Evolutionary conservation across 108 stramenopile genomes (phyloP), one percentile per base, ranked within the genome.

Genomic region (Pseudonitzschia delicatissima): DNA sequence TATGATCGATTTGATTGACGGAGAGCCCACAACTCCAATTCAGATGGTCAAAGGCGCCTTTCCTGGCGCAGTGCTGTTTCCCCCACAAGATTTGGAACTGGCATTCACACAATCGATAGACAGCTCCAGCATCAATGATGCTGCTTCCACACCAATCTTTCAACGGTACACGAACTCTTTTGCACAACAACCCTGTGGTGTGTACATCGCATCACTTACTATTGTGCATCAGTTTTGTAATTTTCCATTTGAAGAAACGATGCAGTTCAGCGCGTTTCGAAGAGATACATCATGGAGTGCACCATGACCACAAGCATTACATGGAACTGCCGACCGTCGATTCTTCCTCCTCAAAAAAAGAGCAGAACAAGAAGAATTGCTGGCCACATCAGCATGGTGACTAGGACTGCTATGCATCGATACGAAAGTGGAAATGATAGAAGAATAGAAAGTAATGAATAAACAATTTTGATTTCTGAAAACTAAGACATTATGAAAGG

Each of bases 1-100:
- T 11, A 39, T 45, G 23, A 57, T 36, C 33, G 18, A 28, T 36
- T 9, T 32, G 12, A 29, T 55, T 64, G 63, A 45, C 8, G 40
- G 15, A 11, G 58, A 4, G 2, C 26, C 39, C 0, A n/a, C 42
- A n/a, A 23, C 4, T 21, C 47, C 47, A 2, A 33, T 31, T 5
- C 37, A 40, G 9, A 57, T 55, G 26, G 3, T 68, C 18, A 12
- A 28, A 7, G 67, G 67, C 29, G 67, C 49, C 8, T 51, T 53
- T 40, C 67, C 67, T 3, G 67, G 57, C 15, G 29, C 53, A n/a
- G 34, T 55, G 12, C 29, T 28, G 11, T 55, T 55, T 33, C n/a
- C 31, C 8, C 53, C 53, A 15, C 6, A 33, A 7, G 53, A 55
- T 12, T 18, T 55, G 11, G 32, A 55, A 17, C n/a, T 18, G 9